Base-by-base conservation (phyloP, 768 basidiomycete species). In the Rubroboletus pulcherrimus region DNA sequence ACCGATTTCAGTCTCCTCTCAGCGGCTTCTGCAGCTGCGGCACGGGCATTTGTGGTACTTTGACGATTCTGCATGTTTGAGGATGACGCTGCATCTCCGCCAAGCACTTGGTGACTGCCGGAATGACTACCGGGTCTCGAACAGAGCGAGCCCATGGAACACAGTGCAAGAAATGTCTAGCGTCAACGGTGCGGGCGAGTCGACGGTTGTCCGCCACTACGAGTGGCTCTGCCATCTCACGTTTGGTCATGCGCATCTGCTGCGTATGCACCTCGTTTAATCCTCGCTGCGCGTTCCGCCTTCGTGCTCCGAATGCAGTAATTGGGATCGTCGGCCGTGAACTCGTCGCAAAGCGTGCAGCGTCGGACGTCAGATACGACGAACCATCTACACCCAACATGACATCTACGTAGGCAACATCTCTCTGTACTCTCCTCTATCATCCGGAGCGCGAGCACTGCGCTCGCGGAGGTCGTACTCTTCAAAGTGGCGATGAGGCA, bases 11-110 rank as follows among this genome's bases (percentile, higher is more conserved):
- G 58, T 59, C 84, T 76, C 63, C 78, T 78, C 67, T 84, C 84
- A 59, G 84, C 84, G 57, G 84, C 84, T 68, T 80, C 80, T 67
- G 81, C 80, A 54, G 82, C 81, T 66, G 83, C 83, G 49, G 74
- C 71, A 63, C 81, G 79, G 66, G 77, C 71, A 74, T 83, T 72
- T 54, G 63, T 48, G 57, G 67, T 61, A 63, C 62, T 66, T 66
- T 73, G 63, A 21, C 55, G 44, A 26, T 63, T 56, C 31, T 44
- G 65, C 44, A 31, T 53, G 42, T 55, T 49, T 9, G 72, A 54
- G 41, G 72, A 53, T 19, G 66, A 61, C 58, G 63, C 58, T 42
- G 72, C 63, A 53, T 71, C 53, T 53, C 75, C 71, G 15, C 77
- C 74, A 50, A 84, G 72, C 21, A 84, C 76, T 15, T 83, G 81